Evolutionary conservation across 306 rosid species (phyloP).

Genomic region (Rubus parviflorus): DNA sequence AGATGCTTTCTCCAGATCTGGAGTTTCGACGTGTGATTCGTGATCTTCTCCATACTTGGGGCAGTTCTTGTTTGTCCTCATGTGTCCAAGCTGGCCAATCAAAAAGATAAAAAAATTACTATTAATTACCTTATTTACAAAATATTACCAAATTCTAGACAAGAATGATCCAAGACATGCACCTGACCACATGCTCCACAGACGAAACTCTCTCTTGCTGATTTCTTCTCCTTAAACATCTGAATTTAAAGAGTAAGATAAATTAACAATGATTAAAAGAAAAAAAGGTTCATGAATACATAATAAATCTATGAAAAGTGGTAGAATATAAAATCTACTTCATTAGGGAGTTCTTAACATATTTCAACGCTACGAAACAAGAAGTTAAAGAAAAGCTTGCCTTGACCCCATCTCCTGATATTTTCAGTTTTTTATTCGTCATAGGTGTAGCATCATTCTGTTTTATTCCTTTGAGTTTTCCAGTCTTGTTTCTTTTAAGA

Average conservation of each 20-base stretch:
- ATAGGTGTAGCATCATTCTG: conserved; percentile 49
- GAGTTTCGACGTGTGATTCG: conserved; percentile 61
- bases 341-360: background rate
- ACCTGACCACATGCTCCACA: conserved; percentile 99
- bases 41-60: conserved; percentile 90
- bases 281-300: background rate
- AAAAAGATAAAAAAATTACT: conserved; percentile 28
- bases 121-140: conserved; percentile 9
- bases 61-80: conserved; percentile 98
- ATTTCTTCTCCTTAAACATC: conserved; percentile 91
- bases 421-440: conserved; percentile 71
- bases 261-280: conserved; percentile 22
- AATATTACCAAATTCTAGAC: conserved; percentile 10
- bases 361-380: background rate
- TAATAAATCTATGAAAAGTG: background rate
- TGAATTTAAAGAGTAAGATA: conserved; percentile 34
- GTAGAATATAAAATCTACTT: background rate
- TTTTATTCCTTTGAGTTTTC: conserved; percentile 62
- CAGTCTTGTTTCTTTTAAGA: conserved; percentile 54
- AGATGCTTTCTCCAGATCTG: conserved; percentile 59
- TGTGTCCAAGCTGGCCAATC: conserved; percentile 79
- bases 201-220: conserved; percentile 80
- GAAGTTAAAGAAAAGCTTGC: conserved; percentile 39
- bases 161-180: conserved; percentile 17
- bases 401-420: conserved; percentile 81